A percentile compares a stretch with the other conserved stretches of the same genome.
Conservation (phyloP, 495 filamentous ascomycete species). For the Penicillium flavigenum region DNA sequence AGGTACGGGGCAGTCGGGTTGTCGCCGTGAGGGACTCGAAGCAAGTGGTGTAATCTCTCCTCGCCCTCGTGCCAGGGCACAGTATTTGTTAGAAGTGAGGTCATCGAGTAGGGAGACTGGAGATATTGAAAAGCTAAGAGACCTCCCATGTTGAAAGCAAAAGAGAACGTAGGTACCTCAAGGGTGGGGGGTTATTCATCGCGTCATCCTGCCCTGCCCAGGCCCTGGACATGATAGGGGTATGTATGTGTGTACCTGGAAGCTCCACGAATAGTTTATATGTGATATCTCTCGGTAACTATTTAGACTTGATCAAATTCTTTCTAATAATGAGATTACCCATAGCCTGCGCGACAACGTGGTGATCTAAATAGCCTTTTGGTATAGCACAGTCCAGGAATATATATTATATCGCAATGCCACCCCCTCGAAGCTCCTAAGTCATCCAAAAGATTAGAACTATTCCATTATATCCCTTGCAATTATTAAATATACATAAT, state of each 20-base stretch:
- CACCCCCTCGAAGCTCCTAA: background rate
- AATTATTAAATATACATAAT: background rate
- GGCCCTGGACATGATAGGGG: background rate
- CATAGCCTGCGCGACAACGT: background rate
- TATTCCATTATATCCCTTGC: background rate
- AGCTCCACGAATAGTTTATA: background rate
- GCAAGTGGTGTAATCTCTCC: constrained; percentile 44
- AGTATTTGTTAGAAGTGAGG: constrained; percentile 36
- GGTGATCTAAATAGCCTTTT: background rate
- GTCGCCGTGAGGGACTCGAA: constrained; percentile 45
- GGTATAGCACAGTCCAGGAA: background rate
- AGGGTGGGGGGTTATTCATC: background rate
- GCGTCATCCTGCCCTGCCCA: background rate
- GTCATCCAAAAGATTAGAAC: no score
- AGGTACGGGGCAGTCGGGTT: constrained; percentile 64
- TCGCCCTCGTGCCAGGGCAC: constrained; percentile 56
- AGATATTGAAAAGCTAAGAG: background rate
- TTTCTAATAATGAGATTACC: background rate
- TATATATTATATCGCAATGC: background rate
- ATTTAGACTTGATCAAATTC: background rate
- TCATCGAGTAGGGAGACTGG: constrained; percentile 30
- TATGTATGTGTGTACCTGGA: background rate
- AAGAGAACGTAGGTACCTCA: background rate
- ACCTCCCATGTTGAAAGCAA: background rate
- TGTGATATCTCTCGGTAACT: background rate